Conservation (phyloP, 805 yeast species). For the Candida khao-thaluensis region DNA sequence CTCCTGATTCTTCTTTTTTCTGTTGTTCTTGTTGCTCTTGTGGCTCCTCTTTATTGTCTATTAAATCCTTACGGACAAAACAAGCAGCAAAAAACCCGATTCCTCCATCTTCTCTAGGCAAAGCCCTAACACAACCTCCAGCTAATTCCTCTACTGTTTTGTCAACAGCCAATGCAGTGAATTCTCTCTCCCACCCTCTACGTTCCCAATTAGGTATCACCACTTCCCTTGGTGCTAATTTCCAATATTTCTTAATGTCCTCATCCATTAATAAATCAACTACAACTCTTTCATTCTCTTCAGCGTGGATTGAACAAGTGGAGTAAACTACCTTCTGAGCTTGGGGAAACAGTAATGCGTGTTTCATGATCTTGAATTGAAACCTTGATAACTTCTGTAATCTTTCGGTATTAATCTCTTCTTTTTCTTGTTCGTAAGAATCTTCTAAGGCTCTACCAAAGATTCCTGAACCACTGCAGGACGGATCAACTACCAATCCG, state of each 20-base stretch:
- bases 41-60: no score
- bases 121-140: constrained; percentile 81
- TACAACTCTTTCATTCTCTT: constrained; percentile 93
- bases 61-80: constrained; percentile 47
- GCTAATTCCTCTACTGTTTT: constrained; percentile 49
- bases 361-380: constrained; percentile 84
- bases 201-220: constrained; percentile 86
- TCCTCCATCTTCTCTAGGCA: constrained; percentile 93
- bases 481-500: constrained; percentile 90
- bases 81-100: constrained; percentile 97
- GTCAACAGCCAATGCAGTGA: constrained; percentile 45
- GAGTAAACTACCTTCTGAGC: constrained; percentile 84
- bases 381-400: constrained; percentile 76
- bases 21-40: constrained; percentile 1
- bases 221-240: constrained; percentile 51
- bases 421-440: constrained; percentile 40
- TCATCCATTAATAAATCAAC: constrained; percentile 69
- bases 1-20: neutral
- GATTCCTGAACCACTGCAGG: constrained; percentile 97
- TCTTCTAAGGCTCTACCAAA: constrained; percentile 81
- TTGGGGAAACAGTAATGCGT: constrained; percentile 78
- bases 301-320: constrained; percentile 91
- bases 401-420: constrained; percentile 54
- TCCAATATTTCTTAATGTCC: constrained; percentile 77
- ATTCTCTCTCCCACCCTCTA: constrained; percentile 75